Evolutionary conservation across 345 rosid species (phyloP).

Genomic region (Limnanthes douglasii): DNA sequence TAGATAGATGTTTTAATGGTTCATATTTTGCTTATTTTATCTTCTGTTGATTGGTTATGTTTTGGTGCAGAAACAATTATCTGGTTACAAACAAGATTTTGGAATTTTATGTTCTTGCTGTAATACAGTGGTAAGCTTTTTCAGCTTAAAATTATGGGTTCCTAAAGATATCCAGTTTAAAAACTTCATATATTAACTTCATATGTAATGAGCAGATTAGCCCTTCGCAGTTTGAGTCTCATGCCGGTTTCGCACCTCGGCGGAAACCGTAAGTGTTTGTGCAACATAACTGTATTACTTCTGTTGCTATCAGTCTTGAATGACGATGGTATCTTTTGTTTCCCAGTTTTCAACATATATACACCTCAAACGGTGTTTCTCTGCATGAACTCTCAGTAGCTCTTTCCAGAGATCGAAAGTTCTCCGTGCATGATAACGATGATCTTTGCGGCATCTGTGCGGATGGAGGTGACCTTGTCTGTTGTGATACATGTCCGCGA

Average conservation of each 20-base stretch:
- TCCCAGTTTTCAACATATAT: conserved; percentile 75
- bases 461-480: conserved; percentile 80
- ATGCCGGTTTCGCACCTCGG: conserved; percentile 90
- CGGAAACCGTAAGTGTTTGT: conserved; percentile 74
- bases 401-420: conserved; percentile 35
- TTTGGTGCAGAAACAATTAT: conserved; percentile 58
- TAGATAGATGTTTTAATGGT: too few relatives aligned
- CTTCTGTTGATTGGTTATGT: conserved; percentile 11
- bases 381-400: conserved; percentile 81
- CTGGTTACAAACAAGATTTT: conserved; percentile 67
- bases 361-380: conserved; percentile 96
- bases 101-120: conserved; percentile 86
- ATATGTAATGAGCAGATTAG: conserved; percentile 46
- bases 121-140: conserved; percentile 43
- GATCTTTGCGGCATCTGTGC: conserved; percentile 71
- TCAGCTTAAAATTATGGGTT: conserved; percentile 7
- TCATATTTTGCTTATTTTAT: not conserved
- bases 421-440: conserved; percentile 55
- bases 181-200: conserved; percentile 10
- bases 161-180: not conserved
- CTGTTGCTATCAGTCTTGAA: too few relatives aligned
- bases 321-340: too few relatives aligned
- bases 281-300: too few relatives aligned
- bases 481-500: conserved; percentile 96
- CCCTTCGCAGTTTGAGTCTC: conserved; percentile 88